A percentile compares a stretch with the other conserved stretches of the same genome.
Evolutionary conservation across 2,329 filamentous ascomycete species (phyloP).

Genomic region (Albifimbria verrucaria): DNA sequence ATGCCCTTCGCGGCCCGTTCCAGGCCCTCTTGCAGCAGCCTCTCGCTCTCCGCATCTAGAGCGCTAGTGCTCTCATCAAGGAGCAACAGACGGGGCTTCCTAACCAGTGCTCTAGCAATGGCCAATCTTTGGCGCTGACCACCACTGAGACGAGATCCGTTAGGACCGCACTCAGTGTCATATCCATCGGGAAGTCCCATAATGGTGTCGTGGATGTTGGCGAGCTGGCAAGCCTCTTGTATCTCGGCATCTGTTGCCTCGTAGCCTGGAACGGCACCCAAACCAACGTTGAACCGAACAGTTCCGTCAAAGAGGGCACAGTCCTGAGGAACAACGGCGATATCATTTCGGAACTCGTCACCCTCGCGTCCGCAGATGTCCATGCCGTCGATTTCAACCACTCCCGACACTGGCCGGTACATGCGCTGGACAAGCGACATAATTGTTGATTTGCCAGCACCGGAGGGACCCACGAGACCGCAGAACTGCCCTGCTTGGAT

Average conservation of each 20-base stretch:
- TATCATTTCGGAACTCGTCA: conserved; percentile 45
- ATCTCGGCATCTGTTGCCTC: conserved; percentile 59
- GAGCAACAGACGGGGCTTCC: conserved; percentile 69
- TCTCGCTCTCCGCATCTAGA: conserved; percentile 68
- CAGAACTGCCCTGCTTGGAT: conserved; percentile 59
- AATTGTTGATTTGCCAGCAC: conserved; percentile 66
- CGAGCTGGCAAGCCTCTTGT: conserved; percentile 61
- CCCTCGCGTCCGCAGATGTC: conserved; percentile 39
- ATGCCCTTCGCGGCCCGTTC: conserved; percentile 53
- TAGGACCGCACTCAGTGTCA: conserved; percentile 65
- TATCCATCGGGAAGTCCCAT: conserved; percentile 61
- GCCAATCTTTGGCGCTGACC: conserved; percentile 77
- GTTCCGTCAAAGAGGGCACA: conserved; percentile 56
- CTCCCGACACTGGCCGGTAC: conserved; percentile 40
- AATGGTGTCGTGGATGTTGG: conserved; percentile 70
- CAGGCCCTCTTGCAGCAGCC: conserved; percentile 62
- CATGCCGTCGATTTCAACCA: conserved; percentile 40
- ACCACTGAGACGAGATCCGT: conserved; percentile 70
- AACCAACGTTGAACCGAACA: conserved; percentile 52
- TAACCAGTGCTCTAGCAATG: conserved; percentile 73
- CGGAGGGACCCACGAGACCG: conserved; percentile 63
- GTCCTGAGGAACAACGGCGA: conserved; percentile 57
- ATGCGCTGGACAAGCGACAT: conserved; percentile 53
- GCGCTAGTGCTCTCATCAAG: conserved; percentile 81
- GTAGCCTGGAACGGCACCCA: conserved; percentile 52